Evolutionary conservation across 1,284 basidiomycete genomes (phyloP).

Genomic region (Leccinum huronense): DNA sequence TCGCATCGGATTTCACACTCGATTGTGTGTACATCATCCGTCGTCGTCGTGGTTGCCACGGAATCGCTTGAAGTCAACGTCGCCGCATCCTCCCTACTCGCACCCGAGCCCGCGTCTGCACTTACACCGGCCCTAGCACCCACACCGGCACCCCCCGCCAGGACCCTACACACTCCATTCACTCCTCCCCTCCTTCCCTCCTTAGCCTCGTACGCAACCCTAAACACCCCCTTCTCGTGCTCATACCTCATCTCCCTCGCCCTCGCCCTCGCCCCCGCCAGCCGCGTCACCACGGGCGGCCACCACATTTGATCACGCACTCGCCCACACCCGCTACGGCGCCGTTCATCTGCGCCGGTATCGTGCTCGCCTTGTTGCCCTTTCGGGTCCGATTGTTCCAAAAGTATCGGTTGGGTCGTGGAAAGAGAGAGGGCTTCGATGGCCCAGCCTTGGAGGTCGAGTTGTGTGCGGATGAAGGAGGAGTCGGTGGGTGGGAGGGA

Average conservation of each 20-base stretch:
- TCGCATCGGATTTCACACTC: slow-evolving; percentile 97
- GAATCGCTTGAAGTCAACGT: slow-evolving; percentile 3
- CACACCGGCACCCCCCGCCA: background rate
- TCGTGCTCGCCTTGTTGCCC: slow-evolving; percentile 88
- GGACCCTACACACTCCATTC: slow-evolving; percentile 21
- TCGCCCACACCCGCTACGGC: slow-evolving; percentile 88
- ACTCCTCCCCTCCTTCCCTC: slow-evolving; percentile 47
- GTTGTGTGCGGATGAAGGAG: slow-evolving; percentile 87
- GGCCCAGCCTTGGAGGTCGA: slow-evolving; percentile 96
- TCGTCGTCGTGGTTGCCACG: slow-evolving; percentile 9
- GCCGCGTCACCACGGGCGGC: slow-evolving; percentile 87
- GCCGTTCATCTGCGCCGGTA: slow-evolving; percentile 88
- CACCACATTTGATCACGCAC: slow-evolving; percentile 92
- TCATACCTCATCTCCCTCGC: slow-evolving; percentile 79
- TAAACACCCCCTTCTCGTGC: slow-evolving; percentile 80
- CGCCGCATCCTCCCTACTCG: slow-evolving; percentile 15
- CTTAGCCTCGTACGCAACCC: slow-evolving; percentile 81
- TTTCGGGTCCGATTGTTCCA: slow-evolving; percentile 97
- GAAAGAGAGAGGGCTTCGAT: slow-evolving; percentile 95
- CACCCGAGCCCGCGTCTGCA: slow-evolving; percentile 5
- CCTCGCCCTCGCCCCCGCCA: slow-evolving; percentile 68
- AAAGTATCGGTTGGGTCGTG: slow-evolving; percentile 89
- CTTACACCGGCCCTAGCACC: slow-evolving; percentile 6
- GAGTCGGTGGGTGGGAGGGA: slow-evolving; percentile 70
- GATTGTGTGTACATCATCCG: slow-evolving; percentile 51